Percentiles rank a stretch among this genome's conserved stretches.
Conservation (phyloP, 176 grass and related monocot species). For the Panicum miliaceum region DNA sequence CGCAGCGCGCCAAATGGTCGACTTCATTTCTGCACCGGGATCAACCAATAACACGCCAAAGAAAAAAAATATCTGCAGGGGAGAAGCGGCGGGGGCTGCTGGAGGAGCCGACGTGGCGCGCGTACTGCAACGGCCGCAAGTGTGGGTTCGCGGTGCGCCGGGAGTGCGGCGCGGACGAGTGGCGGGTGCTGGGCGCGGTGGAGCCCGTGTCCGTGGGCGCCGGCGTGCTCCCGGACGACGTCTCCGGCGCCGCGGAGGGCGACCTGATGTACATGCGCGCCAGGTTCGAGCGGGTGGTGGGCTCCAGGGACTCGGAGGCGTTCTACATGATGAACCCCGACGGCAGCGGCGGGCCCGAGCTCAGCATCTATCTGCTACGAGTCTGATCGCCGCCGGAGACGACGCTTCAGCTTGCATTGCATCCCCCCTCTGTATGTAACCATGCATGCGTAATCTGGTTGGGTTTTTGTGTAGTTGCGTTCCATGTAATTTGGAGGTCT, state of each 20-base stretch:
- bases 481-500: slow-evolving; percentile 51
- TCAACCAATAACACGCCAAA: neutral
- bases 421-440: slow-evolving; percentile 17
- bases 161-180: slow-evolving; percentile 79
- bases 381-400: slow-evolving; percentile 45
- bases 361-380: slow-evolving; percentile 89
- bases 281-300: slow-evolving; percentile 84
- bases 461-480: slow-evolving; percentile 30
- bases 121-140: slow-evolving; percentile 93
- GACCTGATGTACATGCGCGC: slow-evolving; percentile 96
- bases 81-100: slow-evolving; percentile 53
- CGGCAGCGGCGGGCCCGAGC: slow-evolving; percentile 70
- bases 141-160: slow-evolving; percentile 78
- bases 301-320: slow-evolving; percentile 79
- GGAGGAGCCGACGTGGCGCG: slow-evolving; percentile 82
- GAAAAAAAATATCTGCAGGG: neutral
- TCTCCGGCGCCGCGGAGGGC: slow-evolving; percentile 41
- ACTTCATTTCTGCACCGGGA: slow-evolving; percentile 11
- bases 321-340: slow-evolving; percentile 98
- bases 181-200: slow-evolving; percentile 66
- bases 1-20: too few species aligned
- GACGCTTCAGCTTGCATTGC: slow-evolving; percentile 20
- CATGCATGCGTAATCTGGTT: neutral
- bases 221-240: slow-evolving; percentile 73
- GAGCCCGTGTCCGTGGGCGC: slow-evolving; percentile 83